Evolutionary conservation across 306 rosid species (phyloP), one percentile per base, ranked within the genome.

Genomic region (Vachellia collinsii): DNA sequence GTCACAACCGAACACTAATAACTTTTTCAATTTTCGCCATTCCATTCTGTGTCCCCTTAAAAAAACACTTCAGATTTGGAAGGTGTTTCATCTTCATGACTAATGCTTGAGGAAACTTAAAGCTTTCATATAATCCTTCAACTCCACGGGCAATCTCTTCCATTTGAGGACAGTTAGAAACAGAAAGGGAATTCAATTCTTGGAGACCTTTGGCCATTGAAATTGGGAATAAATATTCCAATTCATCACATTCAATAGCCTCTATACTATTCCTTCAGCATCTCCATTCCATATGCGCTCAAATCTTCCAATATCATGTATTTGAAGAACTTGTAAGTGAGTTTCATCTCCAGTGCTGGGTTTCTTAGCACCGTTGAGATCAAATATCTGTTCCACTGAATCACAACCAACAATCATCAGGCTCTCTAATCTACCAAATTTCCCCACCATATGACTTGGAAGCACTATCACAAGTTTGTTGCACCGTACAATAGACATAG

Each of bases 161-260:
- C 85, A 82, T 59, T 8, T 5, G 0, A 25, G 0, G 0, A 6
- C 86, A 83, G 19, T 41, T 0, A 1, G 0, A 0, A 1, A 80
- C 42, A 61, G 6, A n/a, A 66, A 84, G 59, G 11, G 3, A 1
- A 51, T 75, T 72, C 20, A 61, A 59, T 0, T 47, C 61, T 7
- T 7, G 0, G 17, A 73, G 58, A 51, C 0, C 4, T 74, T 4
- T 51, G 19, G 75, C 75, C 11, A 75, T 14, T 7, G 59, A 65
- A 53, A 29, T 0, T 58, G 84, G 84, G 13, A 84, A 80, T 23
- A 84, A n/a, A 72, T 74, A 25, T 23, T 43, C 0, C 47, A 84
- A 19, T 5, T 7, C 3, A 4, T 3, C 8, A 56, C 87, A 84
- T 1, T 3, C 14, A 1, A 0, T 4, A 17, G 38, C 44, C 5